phyloP scores from a whole-genome alignment of 208 protist species.

The Trypanosomatidae sp. region DNA sequence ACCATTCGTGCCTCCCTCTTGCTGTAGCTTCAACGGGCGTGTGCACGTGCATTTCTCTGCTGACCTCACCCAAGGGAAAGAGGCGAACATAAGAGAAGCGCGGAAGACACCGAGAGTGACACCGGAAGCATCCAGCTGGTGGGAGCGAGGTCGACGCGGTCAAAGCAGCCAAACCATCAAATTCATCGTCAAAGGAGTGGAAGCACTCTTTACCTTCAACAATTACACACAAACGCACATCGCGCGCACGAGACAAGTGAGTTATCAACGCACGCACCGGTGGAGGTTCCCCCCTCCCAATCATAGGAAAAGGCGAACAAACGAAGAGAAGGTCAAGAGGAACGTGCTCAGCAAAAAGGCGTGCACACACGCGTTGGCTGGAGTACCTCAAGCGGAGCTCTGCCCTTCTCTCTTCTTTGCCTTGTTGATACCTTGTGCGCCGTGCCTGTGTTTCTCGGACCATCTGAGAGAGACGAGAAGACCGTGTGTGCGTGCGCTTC shows the following conservation, averaged over 20 bases:
- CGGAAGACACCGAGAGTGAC: not conserved
- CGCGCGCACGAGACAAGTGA: not conserved
- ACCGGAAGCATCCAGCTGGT: not conserved
- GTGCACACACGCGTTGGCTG: not conserved
- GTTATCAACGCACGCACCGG: not conserved
- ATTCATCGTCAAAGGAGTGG: not conserved
- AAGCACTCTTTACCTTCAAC: not conserved
- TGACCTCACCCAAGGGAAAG: not conserved
- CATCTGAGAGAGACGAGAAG: not conserved
- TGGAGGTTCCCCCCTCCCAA: not conserved
- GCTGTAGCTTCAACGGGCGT: not conserved
- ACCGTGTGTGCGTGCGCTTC: not conserved
- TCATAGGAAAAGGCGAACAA: not conserved
- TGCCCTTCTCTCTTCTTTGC: not conserved
- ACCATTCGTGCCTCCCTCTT: not conserved
- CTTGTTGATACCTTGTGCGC: not conserved
- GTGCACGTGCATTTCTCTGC: not conserved
- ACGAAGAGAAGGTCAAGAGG: not conserved
- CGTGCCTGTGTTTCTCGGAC: not conserved
- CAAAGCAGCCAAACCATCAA: not conserved
- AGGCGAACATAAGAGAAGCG: not conserved
- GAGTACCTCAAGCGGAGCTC: not conserved
- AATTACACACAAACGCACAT: not conserved
- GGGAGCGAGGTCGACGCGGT: not conserved
- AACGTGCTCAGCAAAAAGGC: not conserved